phyloP scores from a whole-genome alignment of 495 filamentous ascomycete species.

The Collariella sp. region DNA sequence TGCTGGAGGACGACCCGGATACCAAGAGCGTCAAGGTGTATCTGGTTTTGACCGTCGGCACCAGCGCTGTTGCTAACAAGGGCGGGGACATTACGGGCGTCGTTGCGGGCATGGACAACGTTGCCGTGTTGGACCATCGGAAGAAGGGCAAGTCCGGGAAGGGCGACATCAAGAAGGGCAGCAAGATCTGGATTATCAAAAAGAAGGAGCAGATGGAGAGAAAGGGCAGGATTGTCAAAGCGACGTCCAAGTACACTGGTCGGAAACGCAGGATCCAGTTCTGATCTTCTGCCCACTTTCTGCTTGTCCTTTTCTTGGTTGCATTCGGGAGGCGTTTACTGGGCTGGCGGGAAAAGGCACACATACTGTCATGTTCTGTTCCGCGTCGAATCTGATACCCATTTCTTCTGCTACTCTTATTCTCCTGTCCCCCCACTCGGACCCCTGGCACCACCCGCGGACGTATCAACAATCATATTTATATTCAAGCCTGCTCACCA shows the following conservation, averaged over 20 bases:
- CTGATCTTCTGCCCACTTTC: conserved; percentile 17
- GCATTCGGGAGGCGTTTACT: conserved; percentile 16
- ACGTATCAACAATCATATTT: no score
- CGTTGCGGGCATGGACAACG: conserved; percentile 77
- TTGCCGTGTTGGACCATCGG: conserved; percentile 71
- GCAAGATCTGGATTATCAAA: conserved; percentile 80
- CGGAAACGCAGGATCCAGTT: conserved; percentile 61
- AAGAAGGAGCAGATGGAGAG: conserved; percentile 95
- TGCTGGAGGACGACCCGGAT: conserved; percentile 88
- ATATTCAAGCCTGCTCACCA: conserved; percentile 61
- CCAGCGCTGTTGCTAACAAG: conserved; percentile 53
- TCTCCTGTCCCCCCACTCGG: conserved; percentile 16
- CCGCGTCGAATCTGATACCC: conserved; percentile 18
- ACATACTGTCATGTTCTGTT: background rate
- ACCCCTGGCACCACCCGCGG: no score
- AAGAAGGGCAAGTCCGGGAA: conserved; percentile 43
- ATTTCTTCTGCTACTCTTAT: background rate
- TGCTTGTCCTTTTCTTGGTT: background rate
- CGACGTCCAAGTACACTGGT: conserved; percentile 84
- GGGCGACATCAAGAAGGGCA: conserved; percentile 60
- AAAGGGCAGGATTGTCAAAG: conserved; percentile 91
- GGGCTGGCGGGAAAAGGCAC: conserved; percentile 9
- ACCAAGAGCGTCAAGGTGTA: conserved; percentile 94
- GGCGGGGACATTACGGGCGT: conserved; percentile 77
- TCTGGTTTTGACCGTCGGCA: conserved; percentile 86